These are phyloP conservation scores for Russula abietina DNA, from an alignment of 768 basidiomycete genomes.

Conservation along the genomic window DNA sequence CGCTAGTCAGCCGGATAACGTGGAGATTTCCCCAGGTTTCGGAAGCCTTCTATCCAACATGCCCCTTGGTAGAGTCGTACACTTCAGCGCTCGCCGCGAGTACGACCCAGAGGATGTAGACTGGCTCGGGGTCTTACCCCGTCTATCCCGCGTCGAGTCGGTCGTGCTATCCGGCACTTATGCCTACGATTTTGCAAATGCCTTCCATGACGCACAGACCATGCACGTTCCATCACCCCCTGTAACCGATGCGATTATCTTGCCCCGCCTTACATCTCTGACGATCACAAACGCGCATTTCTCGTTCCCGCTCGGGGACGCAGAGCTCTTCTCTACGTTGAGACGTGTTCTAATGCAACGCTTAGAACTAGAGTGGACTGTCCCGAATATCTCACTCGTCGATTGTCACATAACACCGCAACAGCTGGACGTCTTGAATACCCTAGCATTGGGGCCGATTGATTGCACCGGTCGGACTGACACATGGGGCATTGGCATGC, in stretches of 20 bases:
- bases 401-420: conserved; percentile 13
- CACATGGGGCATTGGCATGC: conserved; percentile 17
- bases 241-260: neutral
- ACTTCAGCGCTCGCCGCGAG: neutral
- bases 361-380: neutral
- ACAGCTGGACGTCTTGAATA: conserved; percentile 14
- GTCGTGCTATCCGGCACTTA: conserved; percentile 2
- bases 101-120: neutral
- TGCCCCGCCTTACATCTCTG: conserved; percentile 1
- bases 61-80: neutral
- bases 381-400: neutral
- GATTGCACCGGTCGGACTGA: conserved; percentile 8
- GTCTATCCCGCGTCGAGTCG: conserved; percentile 5
- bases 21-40: conserved; percentile 3
- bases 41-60: conserved; percentile 7
- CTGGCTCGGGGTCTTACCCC: conserved; percentile 13
- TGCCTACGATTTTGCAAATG: conserved; percentile 9
- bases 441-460: neutral
- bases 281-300: conserved; percentile 16
- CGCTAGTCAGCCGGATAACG: neutral
- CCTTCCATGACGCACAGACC: conserved; percentile 2
- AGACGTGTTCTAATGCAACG: conserved; percentile 9
- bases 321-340: conserved; percentile 16
- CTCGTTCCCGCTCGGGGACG: conserved; percentile 17
- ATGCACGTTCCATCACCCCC: neutral